phyloP scores from a whole-genome alignment of 768 basidiomycete species.

The Hygrocybe punicea region DNA sequence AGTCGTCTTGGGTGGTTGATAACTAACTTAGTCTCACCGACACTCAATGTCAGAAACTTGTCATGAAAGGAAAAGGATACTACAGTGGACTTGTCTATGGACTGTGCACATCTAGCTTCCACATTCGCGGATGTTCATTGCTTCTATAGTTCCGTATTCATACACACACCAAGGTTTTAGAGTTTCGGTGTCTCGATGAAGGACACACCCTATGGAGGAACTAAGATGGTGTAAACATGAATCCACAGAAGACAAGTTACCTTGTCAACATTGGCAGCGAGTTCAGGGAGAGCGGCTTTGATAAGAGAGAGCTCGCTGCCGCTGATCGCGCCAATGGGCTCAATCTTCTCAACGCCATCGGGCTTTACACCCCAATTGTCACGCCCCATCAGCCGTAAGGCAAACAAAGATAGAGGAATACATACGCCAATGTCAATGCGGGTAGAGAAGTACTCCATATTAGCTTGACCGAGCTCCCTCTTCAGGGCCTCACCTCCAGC shows the following conservation, averaged over 20 bases:
- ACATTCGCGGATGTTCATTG: background rate
- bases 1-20: too few species aligned
- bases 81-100: too few species aligned
- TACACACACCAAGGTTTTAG: background rate
- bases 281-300: slow-evolving; percentile 76
- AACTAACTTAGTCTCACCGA: too few species aligned
- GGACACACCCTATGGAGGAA: slow-evolving; percentile 7
- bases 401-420: slow-evolving; percentile 16
- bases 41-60: too few species aligned
- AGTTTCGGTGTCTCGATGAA: slow-evolving; percentile 14
- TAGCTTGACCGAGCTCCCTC: slow-evolving; percentile 68
- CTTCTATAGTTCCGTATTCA: background rate
- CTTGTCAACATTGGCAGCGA: slow-evolving; percentile 67
- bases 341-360: slow-evolving; percentile 79
- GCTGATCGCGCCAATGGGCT: slow-evolving; percentile 72
- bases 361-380: slow-evolving; percentile 40
- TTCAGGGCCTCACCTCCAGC: slow-evolving; percentile 69
- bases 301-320: slow-evolving; percentile 73
- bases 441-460: slow-evolving; percentile 82
- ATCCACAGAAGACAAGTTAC: slow-evolving; percentile 34
- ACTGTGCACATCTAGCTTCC: too few species aligned
- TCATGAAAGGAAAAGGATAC: too few species aligned
- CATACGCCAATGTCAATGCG: slow-evolving; percentile 84
- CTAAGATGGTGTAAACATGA: background rate
- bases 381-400: slow-evolving; percentile 5